Percentiles rank a stretch among this genome's conserved stretches.
phyloP scores from a whole-genome alignment of 163 green algal species.

The Scenedesmus sp. region DNA sequence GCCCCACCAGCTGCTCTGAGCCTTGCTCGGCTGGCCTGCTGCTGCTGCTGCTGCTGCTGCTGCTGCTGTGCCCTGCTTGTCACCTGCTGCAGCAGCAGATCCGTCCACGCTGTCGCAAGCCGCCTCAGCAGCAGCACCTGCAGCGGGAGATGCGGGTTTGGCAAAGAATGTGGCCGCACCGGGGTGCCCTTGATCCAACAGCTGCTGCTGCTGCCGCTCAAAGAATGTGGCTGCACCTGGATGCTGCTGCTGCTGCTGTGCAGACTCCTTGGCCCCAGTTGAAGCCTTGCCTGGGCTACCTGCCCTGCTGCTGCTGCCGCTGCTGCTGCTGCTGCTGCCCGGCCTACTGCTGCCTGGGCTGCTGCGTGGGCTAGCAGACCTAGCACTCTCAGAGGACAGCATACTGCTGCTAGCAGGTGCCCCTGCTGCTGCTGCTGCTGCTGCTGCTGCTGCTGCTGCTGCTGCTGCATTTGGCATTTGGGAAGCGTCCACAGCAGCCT shows the following conservation, averaged over 20 bases:
- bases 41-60: slow-evolving; percentile 23
- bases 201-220: slow-evolving; percentile 25
- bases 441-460: not conserved
- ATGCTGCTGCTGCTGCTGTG: slow-evolving; percentile 16
- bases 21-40: not conserved
- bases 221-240: not conserved
- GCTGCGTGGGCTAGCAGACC: not conserved
- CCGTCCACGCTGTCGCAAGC: not conserved
- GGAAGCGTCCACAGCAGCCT: not conserved
- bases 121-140: not conserved
- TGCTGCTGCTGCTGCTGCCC: not conserved
- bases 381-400: not conserved
- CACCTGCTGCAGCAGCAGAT: not conserved
- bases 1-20: slow-evolving; percentile 33
- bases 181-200: not conserved
- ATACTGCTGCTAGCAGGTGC: not conserved
- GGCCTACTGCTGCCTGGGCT: not conserved
- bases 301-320: not conserved
- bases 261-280: not conserved
- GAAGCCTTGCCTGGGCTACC: not conserved
- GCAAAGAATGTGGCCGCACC: slow-evolving; percentile 15
- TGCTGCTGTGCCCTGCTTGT: not conserved
- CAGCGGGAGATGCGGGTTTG: not conserved
- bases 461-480: not conserved
- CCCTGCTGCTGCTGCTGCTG: not conserved